Evolutionary conservation across 345 rosid species (phyloP), one percentile per base, ranked within the genome.

Genomic region (Linum trigynum): DNA sequence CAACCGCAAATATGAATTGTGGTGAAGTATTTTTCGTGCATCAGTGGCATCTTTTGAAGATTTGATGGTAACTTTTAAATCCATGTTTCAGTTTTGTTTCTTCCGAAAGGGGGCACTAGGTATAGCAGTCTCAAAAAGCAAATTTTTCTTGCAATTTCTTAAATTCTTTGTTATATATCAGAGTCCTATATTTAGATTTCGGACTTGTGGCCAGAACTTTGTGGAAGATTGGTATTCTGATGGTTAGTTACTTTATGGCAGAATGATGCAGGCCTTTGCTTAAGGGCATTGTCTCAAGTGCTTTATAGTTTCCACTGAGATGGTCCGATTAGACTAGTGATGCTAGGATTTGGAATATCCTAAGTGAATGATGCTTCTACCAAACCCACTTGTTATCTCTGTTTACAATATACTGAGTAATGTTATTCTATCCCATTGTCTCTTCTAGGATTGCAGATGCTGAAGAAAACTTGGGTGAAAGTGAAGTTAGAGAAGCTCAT

Each of bases 401-500:
- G 56, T 9, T 9, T 51, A 23, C 32, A 0, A 23, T 23, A 23
- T 23, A 23, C 32, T 23, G 32, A 23, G 32, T 23, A 23, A 23
- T 23, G 32, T 23, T 23, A 23, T 23, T 23, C 2, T 42, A 17
- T 65, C 67, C 51, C 32, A 42, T 65, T 69, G 35, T 62, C 57
- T 58, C 66, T 74, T 51, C 66, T 74, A 95, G 99, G 84, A 95
- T 95, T 77, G 84, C 95, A 14, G 97, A 95, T 74, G 96, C 99
- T 71, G 99, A 90, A 83, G 97, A 95, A 69, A 91, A 91, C 32
- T 23, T 23, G 32, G 32, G 32, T 23, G 32, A 23, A 23, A 23
- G 32, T 23, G 32, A 23, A 23, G 32, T 23, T 23, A 23, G 32
- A 23, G 32, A 23, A 23, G 32, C 32, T 67, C 97, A 94, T 80